A percentile compares a stretch with the other conserved stretches of the same genome.
Conservation (phyloP, 495 filamentous ascomycete species). For the Thermochaetoides thermophila region DNA sequence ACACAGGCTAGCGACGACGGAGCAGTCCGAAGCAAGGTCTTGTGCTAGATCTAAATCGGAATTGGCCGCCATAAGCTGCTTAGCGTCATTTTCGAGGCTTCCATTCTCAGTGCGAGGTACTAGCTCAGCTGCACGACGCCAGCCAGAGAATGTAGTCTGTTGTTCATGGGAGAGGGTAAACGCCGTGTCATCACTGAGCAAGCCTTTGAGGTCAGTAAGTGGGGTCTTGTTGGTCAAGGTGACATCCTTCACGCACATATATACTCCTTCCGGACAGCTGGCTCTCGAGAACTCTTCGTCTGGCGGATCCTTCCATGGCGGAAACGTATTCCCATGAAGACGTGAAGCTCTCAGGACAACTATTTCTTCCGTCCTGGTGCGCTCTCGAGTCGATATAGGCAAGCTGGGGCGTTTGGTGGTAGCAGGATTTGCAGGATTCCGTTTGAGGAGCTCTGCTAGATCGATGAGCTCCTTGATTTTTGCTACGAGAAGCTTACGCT, state of each 20-base stretch:
- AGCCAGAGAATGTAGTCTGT: conserved; percentile 54
- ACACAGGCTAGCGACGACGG: conserved; percentile 90
- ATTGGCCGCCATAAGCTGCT: conserved; percentile 39
- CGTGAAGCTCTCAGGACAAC: conserved; percentile 64
- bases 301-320: conserved; percentile 59
- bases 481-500: conserved; percentile 42
- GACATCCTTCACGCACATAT: conserved; percentile 11
- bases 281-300: conserved; percentile 35
- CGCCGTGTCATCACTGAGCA: too few relatives aligned
- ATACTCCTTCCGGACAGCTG: conserved; percentile 21
- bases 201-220: too few relatives aligned
- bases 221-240: too few relatives aligned
- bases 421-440: too few relatives aligned
- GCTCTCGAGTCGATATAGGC: conserved; percentile 44
- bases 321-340: conserved; percentile 67
- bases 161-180: conserved; percentile 60
- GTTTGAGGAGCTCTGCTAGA: conserved; percentile 64
- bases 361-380: conserved; percentile 60
- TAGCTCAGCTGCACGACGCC: conserved; percentile 60
- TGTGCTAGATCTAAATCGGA: conserved; percentile 68
- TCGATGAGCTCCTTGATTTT: conserved; percentile 53
- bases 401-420: conserved; percentile 20
- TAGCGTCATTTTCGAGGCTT: conserved; percentile 5
- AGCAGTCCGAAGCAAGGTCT: conserved; percentile 88
- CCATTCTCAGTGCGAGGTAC: conserved; percentile 1